These are phyloP conservation scores for Sodiomyces alkalinus DNA, from an alignment of 2,329 filamentous ascomycete species.

Conservation along the genomic window DNA sequence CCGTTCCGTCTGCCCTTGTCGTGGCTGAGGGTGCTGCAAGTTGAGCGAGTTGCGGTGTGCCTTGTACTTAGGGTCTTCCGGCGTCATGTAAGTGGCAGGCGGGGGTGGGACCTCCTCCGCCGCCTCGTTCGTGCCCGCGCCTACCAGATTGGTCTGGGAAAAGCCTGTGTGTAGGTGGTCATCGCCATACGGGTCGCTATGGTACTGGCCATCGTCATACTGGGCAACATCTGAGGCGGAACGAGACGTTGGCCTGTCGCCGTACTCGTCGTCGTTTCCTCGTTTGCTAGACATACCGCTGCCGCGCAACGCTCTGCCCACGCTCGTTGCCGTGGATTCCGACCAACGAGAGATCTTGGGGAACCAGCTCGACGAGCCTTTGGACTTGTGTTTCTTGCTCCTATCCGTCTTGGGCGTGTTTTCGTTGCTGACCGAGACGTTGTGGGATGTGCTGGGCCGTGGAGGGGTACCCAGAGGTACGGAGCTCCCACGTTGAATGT, in stretches of 20 bases:
- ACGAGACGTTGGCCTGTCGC: constrained; percentile 46
- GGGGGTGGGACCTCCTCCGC: constrained; percentile 18
- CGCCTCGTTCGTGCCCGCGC: constrained; percentile 11
- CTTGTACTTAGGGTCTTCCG: constrained; percentile 65
- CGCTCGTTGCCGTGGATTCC: constrained; percentile 83
- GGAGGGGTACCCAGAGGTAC: constrained; percentile 44
- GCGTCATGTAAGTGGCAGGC: constrained; percentile 37
- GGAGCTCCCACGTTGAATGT: constrained; percentile 32
- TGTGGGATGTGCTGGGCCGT: constrained; percentile 23
- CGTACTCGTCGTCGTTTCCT: constrained; percentile 46
- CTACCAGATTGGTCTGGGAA: constrained; percentile 32
- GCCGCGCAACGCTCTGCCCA: constrained; percentile 61
- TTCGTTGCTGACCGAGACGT: constrained; percentile 51
- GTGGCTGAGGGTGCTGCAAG: constrained; percentile 64
- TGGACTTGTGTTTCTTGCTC: constrained; percentile 78
- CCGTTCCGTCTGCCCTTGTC: constrained; percentile 56
- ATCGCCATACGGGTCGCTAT: constrained; percentile 38
- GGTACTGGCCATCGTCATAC: constrained; percentile 43
- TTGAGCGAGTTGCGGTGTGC: constrained; percentile 70
- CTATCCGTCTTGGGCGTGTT: constrained; percentile 66
- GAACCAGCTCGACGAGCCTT: constrained; percentile 61
- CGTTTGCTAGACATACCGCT: constrained; percentile 42
- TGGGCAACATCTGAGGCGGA: constrained; percentile 62
- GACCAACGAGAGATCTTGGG: constrained; percentile 97
- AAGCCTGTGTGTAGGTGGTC: constrained; percentile 46